These are phyloP conservation scores for Gonapodya prolifera DNA, from an alignment of 192 early-diverging fungal genomes.

Conservation along the genomic window DNA sequence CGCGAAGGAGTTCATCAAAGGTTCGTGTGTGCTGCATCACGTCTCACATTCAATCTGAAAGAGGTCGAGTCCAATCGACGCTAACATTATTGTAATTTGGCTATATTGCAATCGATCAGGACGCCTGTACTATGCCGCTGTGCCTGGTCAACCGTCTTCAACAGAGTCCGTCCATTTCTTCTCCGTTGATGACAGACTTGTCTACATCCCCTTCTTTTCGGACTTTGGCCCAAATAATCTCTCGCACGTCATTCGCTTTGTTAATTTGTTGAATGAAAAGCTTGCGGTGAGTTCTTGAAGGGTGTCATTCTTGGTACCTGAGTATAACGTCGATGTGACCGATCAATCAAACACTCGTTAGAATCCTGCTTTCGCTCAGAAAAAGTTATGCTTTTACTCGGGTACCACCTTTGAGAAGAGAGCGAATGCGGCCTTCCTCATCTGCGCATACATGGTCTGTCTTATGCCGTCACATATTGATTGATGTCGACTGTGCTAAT, in stretches of 20 bases:
- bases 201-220: conserved; percentile 47
- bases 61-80: too few relatives aligned
- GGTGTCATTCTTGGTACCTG: neutral
- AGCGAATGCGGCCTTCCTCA: conserved; percentile 55
- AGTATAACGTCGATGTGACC: neutral
- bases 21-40: too few relatives aligned
- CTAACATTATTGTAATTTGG: too few relatives aligned
- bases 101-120: too few relatives aligned
- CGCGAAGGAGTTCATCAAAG: neutral
- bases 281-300: conserved; percentile 33
- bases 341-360: conserved; percentile 9
- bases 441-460: conserved; percentile 55
- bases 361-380: conserved; percentile 30
- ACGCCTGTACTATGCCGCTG: conserved; percentile 45
- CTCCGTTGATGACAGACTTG: conserved; percentile 40
- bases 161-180: conserved; percentile 36
- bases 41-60: too few relatives aligned
- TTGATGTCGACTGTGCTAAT: conserved; percentile 3
- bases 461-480: neutral
- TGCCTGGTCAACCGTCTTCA: conserved; percentile 21
- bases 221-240: conserved; percentile 61
- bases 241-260: conserved; percentile 48
- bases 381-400: conserved; percentile 41
- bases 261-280: conserved; percentile 43
- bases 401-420: conserved; percentile 41